Evolutionary conservation across 805 yeast species (phyloP), one percentile per base, ranked within the genome.

Genomic region (Kuraishia capsulata): DNA sequence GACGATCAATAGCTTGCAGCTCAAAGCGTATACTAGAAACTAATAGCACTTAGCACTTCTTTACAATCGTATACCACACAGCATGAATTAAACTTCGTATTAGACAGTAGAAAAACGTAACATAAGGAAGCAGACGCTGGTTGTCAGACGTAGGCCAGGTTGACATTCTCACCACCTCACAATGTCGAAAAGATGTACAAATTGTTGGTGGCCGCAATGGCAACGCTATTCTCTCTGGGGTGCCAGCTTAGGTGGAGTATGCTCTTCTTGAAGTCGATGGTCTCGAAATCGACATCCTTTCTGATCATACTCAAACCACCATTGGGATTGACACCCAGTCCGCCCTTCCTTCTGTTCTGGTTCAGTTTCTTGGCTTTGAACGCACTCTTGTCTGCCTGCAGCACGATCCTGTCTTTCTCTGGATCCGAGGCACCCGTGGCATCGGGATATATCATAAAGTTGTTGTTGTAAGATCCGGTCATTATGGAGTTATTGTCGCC

Each of bases 231-330:
- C 64, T 94, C 98, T 49, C 69, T 71, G 46, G 99, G 98, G 69
- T 92, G 98, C 98, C 99, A 92, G 59, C 97, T 87, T 61, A 88
- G 71, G 64, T 92, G 97, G 61, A 90, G 70, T 43, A 92, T 89
- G 61, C 86, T 81, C 71, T 89, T 90, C 62, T 89, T 87, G 68
- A 89, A 92, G 63, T 94, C 97, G 48, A 89, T 84, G 47, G 78
- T 73, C 53, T 80, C 88, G 52, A 78, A 71, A 54, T 81, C 90
- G 53, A 79, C 77, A 38, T 75, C 70, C 56, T 82, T 71, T 44
- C 76, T 60, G 64, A 67, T 61, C 78, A 73, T 66, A 23, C 39
- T 38, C 28, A 45, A 34, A 2, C 45, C 45, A 39, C 56, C 57
- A 43, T 53, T 55, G 2, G 41, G 41, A 30, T 23, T 31, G 18